phyloP scores from a whole-genome alignment of 495 filamentous ascomycete genomes.

The Aspergillus egyptiacus region DNA sequence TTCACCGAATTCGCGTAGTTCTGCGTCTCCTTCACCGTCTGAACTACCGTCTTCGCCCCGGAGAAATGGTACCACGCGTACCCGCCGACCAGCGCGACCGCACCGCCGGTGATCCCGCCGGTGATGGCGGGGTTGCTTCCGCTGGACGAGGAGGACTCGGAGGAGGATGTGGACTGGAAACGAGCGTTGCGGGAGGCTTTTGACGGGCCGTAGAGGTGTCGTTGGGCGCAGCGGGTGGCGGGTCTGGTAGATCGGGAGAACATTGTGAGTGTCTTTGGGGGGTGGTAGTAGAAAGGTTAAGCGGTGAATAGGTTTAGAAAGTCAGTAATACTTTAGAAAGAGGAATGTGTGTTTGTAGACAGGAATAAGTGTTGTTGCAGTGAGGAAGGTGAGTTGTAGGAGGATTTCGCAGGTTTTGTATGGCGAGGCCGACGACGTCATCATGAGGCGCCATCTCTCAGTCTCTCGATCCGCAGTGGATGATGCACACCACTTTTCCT shows the following conservation, averaged over 20 bases:
- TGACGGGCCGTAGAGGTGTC: conserved; percentile 10
- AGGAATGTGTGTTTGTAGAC: no score
- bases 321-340: no score
- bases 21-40: conserved; percentile 45
- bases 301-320: no score
- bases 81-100: conserved; percentile 43
- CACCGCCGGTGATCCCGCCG: conserved; percentile 46
- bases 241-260: conserved; percentile 8
- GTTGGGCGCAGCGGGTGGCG: conserved; percentile 8
- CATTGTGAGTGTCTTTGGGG: conserved; percentile 6
- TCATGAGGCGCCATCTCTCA: no score
- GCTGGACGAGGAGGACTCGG: conserved; percentile 16
- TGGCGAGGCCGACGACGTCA: no score
- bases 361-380: no score
- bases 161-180: conserved; percentile 39
- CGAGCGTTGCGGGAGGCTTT: conserved; percentile 23
- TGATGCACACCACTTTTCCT: no score
- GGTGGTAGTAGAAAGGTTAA: no score
- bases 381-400: no score
- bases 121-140: conserved; percentile 23
- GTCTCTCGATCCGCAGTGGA: no score
- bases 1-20: conserved; percentile 47
- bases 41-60: conserved; percentile 48
- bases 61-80: conserved; percentile 53
- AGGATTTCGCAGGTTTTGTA: no score